A percentile compares a stretch with the other conserved stretches of the same genome.
Evolutionary conservation across 345 rosid species (phyloP).

Genomic region (Camelina neglecta): DNA sequence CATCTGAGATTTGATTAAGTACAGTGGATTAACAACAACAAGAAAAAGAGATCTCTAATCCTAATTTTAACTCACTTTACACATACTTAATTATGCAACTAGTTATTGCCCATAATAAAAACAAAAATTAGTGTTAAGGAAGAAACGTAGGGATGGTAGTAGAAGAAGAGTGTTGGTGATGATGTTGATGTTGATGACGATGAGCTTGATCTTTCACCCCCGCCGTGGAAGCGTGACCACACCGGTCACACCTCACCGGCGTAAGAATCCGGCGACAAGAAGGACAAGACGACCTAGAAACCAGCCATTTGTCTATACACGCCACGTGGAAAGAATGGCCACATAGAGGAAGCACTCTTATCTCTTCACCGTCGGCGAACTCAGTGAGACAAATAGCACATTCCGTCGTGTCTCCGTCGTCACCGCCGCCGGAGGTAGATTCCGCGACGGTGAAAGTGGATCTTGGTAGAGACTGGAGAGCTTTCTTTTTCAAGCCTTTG

Average conservation of each 20-base stretch:
- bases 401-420: slow-evolving; percentile 37
- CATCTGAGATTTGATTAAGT: slow-evolving; percentile 30
- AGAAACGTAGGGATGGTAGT: slow-evolving; percentile 37
- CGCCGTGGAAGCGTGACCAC: slow-evolving; percentile 34
- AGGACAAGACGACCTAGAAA: slow-evolving; percentile 65
- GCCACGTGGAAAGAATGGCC: slow-evolving; percentile 64
- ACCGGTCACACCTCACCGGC: slow-evolving; percentile 42
- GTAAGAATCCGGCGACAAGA: slow-evolving; percentile 69
- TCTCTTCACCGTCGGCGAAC: slow-evolving; percentile 57
- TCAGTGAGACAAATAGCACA: slow-evolving; percentile 67
- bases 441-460: slow-evolving; percentile 53
- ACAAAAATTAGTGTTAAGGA: slow-evolving; percentile 28
- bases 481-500: slow-evolving; percentile 76
- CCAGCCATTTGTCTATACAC: slow-evolving; percentile 72
- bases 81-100: background rate
- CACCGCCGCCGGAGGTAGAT: slow-evolving; percentile 14
- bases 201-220: slow-evolving; percentile 36
- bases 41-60: slow-evolving; percentile 7
- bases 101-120: background rate
- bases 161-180: slow-evolving; percentile 35
- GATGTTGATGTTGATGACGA: slow-evolving; percentile 32
- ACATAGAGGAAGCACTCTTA: slow-evolving; percentile 65
- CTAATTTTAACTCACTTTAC: slow-evolving; percentile 38
- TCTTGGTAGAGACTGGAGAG: slow-evolving; percentile 65
- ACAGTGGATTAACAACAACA: slow-evolving; percentile 11